phyloP scores from a whole-genome alignment of 164 flowering plant genomes.

The Stephania yunnanensis region DNA sequence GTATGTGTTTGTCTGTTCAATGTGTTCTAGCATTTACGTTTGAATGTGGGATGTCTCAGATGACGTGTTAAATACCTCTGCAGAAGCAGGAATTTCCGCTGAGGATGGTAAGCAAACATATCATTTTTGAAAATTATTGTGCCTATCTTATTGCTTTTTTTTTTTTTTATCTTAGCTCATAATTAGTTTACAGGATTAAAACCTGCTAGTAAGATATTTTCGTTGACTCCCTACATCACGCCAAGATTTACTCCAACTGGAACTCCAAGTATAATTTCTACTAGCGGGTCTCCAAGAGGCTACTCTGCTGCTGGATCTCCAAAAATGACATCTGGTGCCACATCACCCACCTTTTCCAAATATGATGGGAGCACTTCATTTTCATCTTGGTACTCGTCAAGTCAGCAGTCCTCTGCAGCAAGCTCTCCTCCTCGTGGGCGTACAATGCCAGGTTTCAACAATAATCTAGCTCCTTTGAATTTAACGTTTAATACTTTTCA shows the following conservation, averaged over 20 bases:
- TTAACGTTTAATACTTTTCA: not conserved
- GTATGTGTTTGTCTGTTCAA: too few species aligned
- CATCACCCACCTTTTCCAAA: conserved; percentile 54
- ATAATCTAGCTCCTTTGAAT: not conserved
- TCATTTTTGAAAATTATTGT: not conserved
- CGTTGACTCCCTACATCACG: conserved; percentile 75
- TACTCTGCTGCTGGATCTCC: conserved; percentile 76
- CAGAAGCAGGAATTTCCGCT: conserved; percentile 24
- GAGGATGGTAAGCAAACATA: conserved; percentile 44
- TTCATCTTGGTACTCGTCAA: conserved; percentile 78
- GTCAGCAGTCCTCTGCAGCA: conserved; percentile 93
- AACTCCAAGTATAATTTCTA: conserved; percentile 68
- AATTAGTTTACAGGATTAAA: conserved; percentile 37
- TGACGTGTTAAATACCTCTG: conserved; percentile 47
- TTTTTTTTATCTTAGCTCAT: not conserved
- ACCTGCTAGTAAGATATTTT: conserved; percentile 44
- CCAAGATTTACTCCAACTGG: conserved; percentile 74
- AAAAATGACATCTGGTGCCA: conserved; percentile 47
- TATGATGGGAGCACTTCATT: conserved; percentile 45
- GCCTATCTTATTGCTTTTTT: not conserved
- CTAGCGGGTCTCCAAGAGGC: conserved; percentile 61
- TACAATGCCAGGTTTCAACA: conserved; percentile 52
- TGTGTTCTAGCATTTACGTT: not conserved
- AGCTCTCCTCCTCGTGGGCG: conserved; percentile 89
- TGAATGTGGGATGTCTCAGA: conserved; percentile 25